These are phyloP conservation scores for Pythium volutum DNA, from an alignment of 352 stramenopile genomes.

Conservation along the genomic window DNA sequence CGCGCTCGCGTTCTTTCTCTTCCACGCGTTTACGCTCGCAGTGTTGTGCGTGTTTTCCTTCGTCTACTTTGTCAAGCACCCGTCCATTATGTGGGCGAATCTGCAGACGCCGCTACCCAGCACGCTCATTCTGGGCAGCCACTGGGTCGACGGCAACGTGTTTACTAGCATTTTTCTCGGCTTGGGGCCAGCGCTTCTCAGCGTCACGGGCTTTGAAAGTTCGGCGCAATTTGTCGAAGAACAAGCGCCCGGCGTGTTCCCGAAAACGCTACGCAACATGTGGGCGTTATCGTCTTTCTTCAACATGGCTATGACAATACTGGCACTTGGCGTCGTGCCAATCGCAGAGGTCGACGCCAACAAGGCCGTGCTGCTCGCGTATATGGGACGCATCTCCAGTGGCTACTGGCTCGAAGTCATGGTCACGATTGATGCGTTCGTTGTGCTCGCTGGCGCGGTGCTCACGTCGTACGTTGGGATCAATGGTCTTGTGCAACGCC, in stretches of 20 bases:
- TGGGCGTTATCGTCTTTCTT: constrained; percentile 70
- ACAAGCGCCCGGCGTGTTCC: constrained; percentile 68
- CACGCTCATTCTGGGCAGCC: constrained; percentile 37
- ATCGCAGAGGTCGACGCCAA: constrained; percentile 61
- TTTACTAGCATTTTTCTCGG: constrained; percentile 56
- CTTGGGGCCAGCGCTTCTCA: constrained; percentile 69
- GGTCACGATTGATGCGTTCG: constrained; percentile 91
- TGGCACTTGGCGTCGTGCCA: constrained; percentile 82
- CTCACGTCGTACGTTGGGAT: constrained; percentile 94
- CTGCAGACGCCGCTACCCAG: constrained; percentile 47
- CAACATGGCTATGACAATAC: constrained; percentile 55
- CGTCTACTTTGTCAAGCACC: constrained; percentile 45
- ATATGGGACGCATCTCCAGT: constrained; percentile 85
- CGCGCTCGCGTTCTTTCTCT: constrained; percentile 68
- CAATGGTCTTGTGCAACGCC: constrained; percentile 87
- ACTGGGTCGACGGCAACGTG: constrained; percentile 30
- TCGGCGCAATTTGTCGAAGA: constrained; percentile 84
- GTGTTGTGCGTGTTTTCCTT: constrained; percentile 39
- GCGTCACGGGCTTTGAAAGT: constrained; percentile 83
- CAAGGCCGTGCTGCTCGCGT: constrained; percentile 88
- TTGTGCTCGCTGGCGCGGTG: constrained; percentile 92
- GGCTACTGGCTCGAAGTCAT: constrained; percentile 69
- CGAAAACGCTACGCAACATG: constrained; percentile 60
- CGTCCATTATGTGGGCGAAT: constrained; percentile 51
- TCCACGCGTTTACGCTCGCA: constrained; percentile 63